phyloP scores from a whole-genome alignment of 1,284 basidiomycete genomes.

The Heliocybe sulcata region DNA sequence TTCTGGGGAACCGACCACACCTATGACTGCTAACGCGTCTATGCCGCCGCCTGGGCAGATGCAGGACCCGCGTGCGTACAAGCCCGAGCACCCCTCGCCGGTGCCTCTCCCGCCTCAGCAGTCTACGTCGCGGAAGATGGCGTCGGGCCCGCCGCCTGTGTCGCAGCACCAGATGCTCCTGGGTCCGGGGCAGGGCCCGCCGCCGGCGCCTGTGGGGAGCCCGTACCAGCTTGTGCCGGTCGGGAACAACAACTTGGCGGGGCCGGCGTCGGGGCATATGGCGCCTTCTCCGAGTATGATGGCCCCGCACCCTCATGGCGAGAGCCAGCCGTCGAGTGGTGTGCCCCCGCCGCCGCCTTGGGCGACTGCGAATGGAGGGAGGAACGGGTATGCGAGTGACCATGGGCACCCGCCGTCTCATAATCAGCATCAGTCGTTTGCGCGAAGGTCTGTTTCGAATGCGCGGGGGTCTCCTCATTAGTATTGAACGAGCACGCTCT shows the following conservation, averaged over 20 bases:
- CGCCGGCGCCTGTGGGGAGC: neutral
- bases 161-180: neutral
- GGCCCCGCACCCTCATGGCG: neutral
- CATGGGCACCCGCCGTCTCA: slow-evolving; percentile 13
- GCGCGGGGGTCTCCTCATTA: slow-evolving; percentile 32
- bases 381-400: slow-evolving; percentile 34
- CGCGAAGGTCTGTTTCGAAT: slow-evolving; percentile 33
- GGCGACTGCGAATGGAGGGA: slow-evolving; percentile 25
- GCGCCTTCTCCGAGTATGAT: neutral
- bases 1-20: neutral
- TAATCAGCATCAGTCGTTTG: slow-evolving; percentile 50
- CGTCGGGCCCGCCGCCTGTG: neutral
- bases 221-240: neutral
- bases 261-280: neutral
- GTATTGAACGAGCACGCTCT: slow-evolving; percentile 5
- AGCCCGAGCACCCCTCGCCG: neutral
- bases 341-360: slow-evolving; percentile 39
- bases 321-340: neutral
- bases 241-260: neutral
- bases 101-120: neutral
- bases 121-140: neutral
- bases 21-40: neutral
- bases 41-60: neutral
- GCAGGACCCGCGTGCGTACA: slow-evolving; percentile 3
- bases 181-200: neutral